phyloP scores from a whole-genome alignment of 2,329 filamentous ascomycete genomes.

The Clonostachys sp. region DNA sequence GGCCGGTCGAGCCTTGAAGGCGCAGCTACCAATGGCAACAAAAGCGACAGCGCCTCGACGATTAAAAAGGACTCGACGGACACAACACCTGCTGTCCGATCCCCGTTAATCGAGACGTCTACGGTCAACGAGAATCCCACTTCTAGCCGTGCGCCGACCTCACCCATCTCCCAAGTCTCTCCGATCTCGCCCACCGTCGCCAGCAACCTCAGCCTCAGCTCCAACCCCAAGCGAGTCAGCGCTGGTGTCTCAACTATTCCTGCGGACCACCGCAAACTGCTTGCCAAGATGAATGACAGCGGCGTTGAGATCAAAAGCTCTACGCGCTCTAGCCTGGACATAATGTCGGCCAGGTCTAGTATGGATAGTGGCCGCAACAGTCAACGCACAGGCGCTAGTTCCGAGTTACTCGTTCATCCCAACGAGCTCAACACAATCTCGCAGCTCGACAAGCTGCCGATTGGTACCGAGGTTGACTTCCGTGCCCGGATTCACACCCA shows the following conservation, averaged over 20 bases:
- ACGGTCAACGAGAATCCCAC: background rate
- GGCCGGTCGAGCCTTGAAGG: too few relatives aligned
- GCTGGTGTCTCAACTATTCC: background rate
- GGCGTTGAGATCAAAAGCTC: constrained; percentile 20
- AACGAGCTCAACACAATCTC: constrained; percentile 30
- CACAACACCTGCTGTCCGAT: too few relatives aligned
- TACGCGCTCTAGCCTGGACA: constrained; percentile 20
- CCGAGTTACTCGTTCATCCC: constrained; percentile 32
- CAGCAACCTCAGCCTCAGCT: background rate
- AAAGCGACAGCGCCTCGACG: background rate
- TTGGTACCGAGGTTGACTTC: constrained; percentile 34
- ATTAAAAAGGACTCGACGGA: background rate
- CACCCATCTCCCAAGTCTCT: background rate
- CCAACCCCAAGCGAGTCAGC: constrained; percentile 1
- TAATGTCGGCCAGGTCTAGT: constrained; percentile 5
- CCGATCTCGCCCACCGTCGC: background rate
- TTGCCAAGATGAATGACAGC: constrained; percentile 22
- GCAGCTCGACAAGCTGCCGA: constrained; percentile 26
- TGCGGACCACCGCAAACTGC: constrained; percentile 7
- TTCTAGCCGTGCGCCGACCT: background rate
- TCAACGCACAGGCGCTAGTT: constrained; percentile 22
- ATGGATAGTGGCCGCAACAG: constrained; percentile 26
- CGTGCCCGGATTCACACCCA: constrained; percentile 51
- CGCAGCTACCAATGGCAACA: background rate
- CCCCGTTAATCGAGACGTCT: too few relatives aligned